A percentile compares a stretch with the other conserved stretches of the same genome.
These are phyloP conservation scores for Hypomontagnella submonticulosa DNA, from an alignment of 495 filamentous ascomycete species.

Conservation along the genomic window DNA sequence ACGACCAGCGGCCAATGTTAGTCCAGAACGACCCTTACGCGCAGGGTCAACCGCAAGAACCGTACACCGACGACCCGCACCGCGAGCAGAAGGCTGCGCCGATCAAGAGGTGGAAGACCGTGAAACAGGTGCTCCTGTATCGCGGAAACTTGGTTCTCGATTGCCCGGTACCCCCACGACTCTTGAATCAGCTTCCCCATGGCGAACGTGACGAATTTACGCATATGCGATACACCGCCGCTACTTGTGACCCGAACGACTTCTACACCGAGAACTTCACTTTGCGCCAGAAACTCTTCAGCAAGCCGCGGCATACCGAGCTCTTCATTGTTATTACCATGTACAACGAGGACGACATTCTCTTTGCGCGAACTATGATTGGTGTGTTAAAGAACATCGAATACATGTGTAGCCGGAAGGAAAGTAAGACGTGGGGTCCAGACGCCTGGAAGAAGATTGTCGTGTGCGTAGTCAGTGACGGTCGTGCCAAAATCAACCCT, in stretches of 20 bases:
- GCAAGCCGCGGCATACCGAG: constrained; percentile 92
- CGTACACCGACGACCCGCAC: constrained; percentile 59
- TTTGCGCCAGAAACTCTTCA: constrained; percentile 91
- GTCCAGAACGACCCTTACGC: constrained; percentile 58
- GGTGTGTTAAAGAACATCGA: constrained; percentile 99
- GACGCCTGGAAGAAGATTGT: constrained; percentile 99
- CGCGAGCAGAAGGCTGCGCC: constrained; percentile 66
- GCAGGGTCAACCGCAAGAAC: constrained; percentile 50
- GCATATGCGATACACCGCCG: constrained; percentile 97
- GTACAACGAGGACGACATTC: constrained; percentile 98
- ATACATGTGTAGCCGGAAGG: constrained; percentile 90
- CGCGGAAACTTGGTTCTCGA: constrained; percentile 97
- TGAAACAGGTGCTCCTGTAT: constrained; percentile 97
- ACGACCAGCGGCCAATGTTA: constrained; percentile 63
- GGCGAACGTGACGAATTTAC: constrained; percentile 97
- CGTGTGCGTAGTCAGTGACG: constrained; percentile 97
- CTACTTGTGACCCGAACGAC: constrained; percentile 91
- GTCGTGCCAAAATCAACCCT: constrained; percentile 97
- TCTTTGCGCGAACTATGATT: constrained; percentile 95
- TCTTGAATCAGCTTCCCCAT: constrained; percentile 87
- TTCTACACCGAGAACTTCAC: constrained; percentile 93
- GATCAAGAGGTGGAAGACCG: constrained; percentile 95
- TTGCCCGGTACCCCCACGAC: constrained; percentile 91
- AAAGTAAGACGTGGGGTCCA: constrained; percentile 97
- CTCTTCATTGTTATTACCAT: constrained; percentile 98